Evolutionary conservation across 169 alveolate species (phyloP), one percentile per base, ranked within the genome.

Genomic region (Cryptosporidium sp.): DNA sequence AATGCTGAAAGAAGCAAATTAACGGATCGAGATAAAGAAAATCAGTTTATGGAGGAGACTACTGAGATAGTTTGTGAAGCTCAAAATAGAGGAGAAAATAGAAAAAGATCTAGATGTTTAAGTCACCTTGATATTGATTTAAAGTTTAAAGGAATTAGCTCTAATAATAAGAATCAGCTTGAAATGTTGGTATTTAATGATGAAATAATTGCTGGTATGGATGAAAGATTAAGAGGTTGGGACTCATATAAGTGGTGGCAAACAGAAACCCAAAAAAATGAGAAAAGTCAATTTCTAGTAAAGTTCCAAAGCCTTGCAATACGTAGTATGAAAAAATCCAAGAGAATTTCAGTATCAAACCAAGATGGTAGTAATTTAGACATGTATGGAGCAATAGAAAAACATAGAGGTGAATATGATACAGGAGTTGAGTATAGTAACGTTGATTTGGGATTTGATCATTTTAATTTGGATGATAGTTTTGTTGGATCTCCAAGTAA

Each of bases 161-260:
- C 60, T 8, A 42, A 5, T 67, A n/a, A 39, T 37, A 67, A 33
- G 35, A 67, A 67, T 67, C 29, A 26, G 35, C 67, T 56, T n/a
- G 67, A 56, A 26, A 56, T 44, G 67, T 45, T 45, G 21, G 6
- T 70, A 26, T 29, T 53, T 5, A 29, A 53, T 56, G 44, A 35
- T 52, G 44, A 33, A 51, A 21, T 53, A 10, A 48, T 48, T 45
- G 42, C 33, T 12, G 14, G 44, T 33, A 4, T 73, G 26, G 48
- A 56, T 56, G 60, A 73, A 16, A 60, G 26, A 21, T 53, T 33
- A 23, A 73, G 45, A 18, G 70, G 71, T 14, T 73, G 86, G 86
- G 86, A 73, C 14, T 53, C 60, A 31, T 42, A 73, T 73, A 53
- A 73, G 14, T 73, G 86, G 86, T 73, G 86, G 86, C 86, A 73